phyloP scores from a whole-genome alignment of 768 basidiomycete species.

The Gymnopilus dilepis region DNA sequence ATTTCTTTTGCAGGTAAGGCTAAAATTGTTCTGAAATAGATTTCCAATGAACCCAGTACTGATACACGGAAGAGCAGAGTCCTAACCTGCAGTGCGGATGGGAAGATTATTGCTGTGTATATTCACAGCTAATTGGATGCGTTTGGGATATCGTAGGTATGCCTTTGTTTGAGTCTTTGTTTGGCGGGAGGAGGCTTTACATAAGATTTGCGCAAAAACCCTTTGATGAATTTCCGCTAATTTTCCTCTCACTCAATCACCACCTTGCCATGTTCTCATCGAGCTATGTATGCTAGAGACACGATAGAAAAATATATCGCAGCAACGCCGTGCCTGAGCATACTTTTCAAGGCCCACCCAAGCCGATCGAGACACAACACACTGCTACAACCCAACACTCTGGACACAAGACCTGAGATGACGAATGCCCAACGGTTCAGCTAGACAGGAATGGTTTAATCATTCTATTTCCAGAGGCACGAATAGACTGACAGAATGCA shows the following conservation, averaged over 20 bases:
- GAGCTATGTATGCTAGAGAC: not conserved
- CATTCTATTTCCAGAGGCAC: not conserved
- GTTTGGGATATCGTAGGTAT: conserved; percentile 30
- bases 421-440: conserved; percentile 1
- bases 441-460: conserved; percentile 2
- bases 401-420: not conserved
- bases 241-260: not conserved
- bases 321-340: not conserved
- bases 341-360: too few species aligned
- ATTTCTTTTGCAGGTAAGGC: conserved; percentile 43
- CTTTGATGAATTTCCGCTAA: not conserved
- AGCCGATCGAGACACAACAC: not conserved
- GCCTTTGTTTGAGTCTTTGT: conserved; percentile 50
- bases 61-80: conserved; percentile 2
- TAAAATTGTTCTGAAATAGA: conserved; percentile 28
- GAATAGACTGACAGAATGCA: not conserved
- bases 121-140: conserved; percentile 36
- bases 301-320: not conserved
- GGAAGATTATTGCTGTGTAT: conserved; percentile 29
- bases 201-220: conserved; percentile 14
- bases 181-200: conserved; percentile 31
- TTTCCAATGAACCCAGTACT: conserved; percentile 14
- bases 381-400: not conserved
- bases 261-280: not conserved
- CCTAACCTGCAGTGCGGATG: conserved; percentile 29